phyloP scores from a whole-genome alignment of 2,329 filamentous ascomycete genomes.

The Colletotrichum lentis region DNA sequence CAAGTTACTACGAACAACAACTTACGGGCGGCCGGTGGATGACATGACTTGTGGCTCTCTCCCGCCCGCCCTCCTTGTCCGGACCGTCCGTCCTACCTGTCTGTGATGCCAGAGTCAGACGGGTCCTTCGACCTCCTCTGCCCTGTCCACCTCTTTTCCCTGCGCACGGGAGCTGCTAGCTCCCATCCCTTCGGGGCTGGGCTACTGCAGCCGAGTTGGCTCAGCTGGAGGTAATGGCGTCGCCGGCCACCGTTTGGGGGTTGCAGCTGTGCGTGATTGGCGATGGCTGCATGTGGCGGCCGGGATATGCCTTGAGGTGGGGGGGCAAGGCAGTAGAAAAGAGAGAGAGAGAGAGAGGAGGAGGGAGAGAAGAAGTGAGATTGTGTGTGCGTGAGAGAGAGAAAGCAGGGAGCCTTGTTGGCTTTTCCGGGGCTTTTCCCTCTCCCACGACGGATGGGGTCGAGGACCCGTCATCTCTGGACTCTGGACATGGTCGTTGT shows the following conservation, averaged over 20 bases:
- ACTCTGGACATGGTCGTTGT: neutral
- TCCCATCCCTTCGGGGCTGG: conserved; percentile 13
- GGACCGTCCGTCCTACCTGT: neutral
- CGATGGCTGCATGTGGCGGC: conserved; percentile 21
- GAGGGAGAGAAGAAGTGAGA: neutral
- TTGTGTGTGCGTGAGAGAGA: no score
- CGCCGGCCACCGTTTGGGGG: conserved; percentile 7
- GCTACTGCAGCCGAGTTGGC: conserved; percentile 24
- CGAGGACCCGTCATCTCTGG: neutral
- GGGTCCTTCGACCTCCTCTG: neutral
- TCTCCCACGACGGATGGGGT: neutral
- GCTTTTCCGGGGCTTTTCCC: neutral
- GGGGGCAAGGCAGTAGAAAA: neutral
- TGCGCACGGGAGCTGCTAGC: neutral
- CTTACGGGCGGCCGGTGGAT: neutral
- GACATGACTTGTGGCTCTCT: neutral
- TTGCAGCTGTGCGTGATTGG: conserved; percentile 10
- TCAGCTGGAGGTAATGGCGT: conserved; percentile 34
- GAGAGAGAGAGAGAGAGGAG: neutral
- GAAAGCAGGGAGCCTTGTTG: conserved; percentile 8
- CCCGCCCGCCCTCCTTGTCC: neutral
- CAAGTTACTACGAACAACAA: conserved; percentile 10
- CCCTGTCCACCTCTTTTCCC: neutral
- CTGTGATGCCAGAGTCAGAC: no score
- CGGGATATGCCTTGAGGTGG: conserved; percentile 13